phyloP scores from a whole-genome alignment of 192 early-diverging fungal species.

The Coemansia erecta region DNA sequence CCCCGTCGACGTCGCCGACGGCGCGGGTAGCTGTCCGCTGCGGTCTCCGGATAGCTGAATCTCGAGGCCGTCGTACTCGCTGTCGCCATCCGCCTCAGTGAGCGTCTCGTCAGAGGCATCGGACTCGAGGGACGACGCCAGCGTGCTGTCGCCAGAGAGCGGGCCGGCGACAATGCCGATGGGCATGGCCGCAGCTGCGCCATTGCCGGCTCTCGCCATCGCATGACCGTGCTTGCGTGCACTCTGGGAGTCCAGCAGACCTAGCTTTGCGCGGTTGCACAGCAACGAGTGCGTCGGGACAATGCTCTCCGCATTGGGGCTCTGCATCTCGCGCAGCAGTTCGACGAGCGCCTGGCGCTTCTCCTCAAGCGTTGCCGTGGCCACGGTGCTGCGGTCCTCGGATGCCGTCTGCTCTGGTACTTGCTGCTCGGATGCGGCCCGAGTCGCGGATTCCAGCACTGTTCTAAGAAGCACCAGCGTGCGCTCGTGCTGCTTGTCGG shows the following conservation, averaged over 20 bases:
- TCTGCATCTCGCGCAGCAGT: constrained; percentile 34
- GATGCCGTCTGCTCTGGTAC: constrained; percentile 3
- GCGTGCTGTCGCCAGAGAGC: constrained; percentile 3
- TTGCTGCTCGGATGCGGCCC: not conserved
- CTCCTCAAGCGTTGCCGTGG: constrained; percentile 6
- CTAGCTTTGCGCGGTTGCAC: constrained; percentile 33
- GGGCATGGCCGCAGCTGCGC: not conserved
- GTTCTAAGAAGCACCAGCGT: constrained; percentile 38
- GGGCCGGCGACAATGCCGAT: constrained; percentile 4
- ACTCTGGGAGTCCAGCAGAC: constrained; percentile 23
- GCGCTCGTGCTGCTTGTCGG: constrained; percentile 22
- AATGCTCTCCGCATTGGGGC: constrained; percentile 34
- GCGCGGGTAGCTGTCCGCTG: not conserved
- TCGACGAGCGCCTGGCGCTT: constrained; percentile 17
- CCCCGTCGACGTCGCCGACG: not conserved
- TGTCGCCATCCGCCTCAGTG: not conserved
- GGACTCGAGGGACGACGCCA: constrained; percentile 40
- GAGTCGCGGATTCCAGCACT: constrained; percentile 11
- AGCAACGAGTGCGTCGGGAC: constrained; percentile 27
- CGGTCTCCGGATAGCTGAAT: not conserved
- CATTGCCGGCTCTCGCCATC: not conserved
- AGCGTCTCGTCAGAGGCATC: constrained; percentile 26
- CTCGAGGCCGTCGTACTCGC: constrained; percentile 10
- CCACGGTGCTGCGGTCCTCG: constrained; percentile 9
- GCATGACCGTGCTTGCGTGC: constrained; percentile 15